Base-by-base conservation (phyloP, 1,139 yeast species). In the Geotrichum carabidarum region DNA sequence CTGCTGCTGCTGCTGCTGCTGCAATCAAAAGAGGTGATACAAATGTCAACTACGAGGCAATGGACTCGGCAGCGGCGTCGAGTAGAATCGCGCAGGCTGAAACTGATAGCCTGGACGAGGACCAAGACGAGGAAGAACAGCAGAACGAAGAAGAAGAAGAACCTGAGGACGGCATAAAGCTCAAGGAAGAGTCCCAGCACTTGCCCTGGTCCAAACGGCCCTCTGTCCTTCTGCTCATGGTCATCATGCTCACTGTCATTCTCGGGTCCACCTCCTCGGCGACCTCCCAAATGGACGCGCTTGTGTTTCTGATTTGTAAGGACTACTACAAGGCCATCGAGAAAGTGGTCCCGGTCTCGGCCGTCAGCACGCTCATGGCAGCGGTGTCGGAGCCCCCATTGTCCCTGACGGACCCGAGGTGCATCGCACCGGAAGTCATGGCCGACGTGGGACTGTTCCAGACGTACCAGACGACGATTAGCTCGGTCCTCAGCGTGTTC, bases 391-490 rank as follows among this genome's bases (percentile, higher is more conserved):
- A 18, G 4, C 15, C 9, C 11, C 53, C 11, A 40, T 32, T 18
- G 41, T 45, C 30, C 5, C 27, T 49, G 12, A 42, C 40, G 15
- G 56, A 51, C 35, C 65, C 67, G 9, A 50, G 63, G 44, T 65
- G 69, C 52, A 47, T 62, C 14, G 54, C 62, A 7, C 56, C 63
- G 6, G 62, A 61, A 9, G 60, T 65, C 30, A 59, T 63, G 8
- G 64, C 63, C 14, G 52, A 58, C 42, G 68, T 64, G 22, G 66
- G 68, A n/a, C 51, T 59, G 9, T 65, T 65, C 55, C 53, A 60
- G 35, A 62, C 68, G 30, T 62, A 62, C 47, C 56, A 62, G 35
- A 55, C 63, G 4, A 56, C 62, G 14, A 54, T 63, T 30, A 44
- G 57, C 6, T 62, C 63, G 6, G 27, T 59, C 1, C 47, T 65